These are phyloP conservation scores for Luzula sylvatica DNA, from an alignment of 176 grass and related monocot genomes.

Conservation along the genomic window DNA sequence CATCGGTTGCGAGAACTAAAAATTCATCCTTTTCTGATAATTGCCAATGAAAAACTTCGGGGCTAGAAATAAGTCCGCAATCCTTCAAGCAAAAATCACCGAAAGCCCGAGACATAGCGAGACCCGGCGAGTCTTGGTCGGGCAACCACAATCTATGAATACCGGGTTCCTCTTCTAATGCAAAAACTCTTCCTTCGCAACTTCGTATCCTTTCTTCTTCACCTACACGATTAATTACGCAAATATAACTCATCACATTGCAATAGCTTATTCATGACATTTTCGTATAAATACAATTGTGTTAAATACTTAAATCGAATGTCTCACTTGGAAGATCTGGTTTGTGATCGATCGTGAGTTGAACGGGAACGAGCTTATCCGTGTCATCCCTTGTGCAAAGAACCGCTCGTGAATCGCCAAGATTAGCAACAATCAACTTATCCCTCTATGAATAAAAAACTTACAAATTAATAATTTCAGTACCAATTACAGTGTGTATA, in stretches of 20 bases:
- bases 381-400: slow-evolving; percentile 33
- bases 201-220: slow-evolving; percentile 57
- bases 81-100: slow-evolving; percentile 80
- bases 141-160: slow-evolving; percentile 67
- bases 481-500: too few species aligned
- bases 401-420: slow-evolving; percentile 80
- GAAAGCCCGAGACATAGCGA: slow-evolving; percentile 68
- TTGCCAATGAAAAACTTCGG: slow-evolving; percentile 43
- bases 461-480: too few species aligned
- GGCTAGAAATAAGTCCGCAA: slow-evolving; percentile 60
- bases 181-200: slow-evolving; percentile 59
- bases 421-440: too few species aligned
- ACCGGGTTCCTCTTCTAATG: slow-evolving; percentile 53
- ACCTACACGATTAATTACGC: slow-evolving; percentile 29
- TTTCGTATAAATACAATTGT: too few species aligned
- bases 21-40: slow-evolving; percentile 59
- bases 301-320: too few species aligned
- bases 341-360: slow-evolving; percentile 87
- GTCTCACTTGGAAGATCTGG: slow-evolving; percentile 77
- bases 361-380: slow-evolving; percentile 36
- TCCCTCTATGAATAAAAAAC: too few species aligned
- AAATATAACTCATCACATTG: too few species aligned
- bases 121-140: slow-evolving; percentile 43
- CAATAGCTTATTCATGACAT: too few species aligned
- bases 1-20: slow-evolving; percentile 58